Base-by-base conservation (phyloP, 495 filamentous ascomycete species). In the Xylaria scruposa region DNA sequence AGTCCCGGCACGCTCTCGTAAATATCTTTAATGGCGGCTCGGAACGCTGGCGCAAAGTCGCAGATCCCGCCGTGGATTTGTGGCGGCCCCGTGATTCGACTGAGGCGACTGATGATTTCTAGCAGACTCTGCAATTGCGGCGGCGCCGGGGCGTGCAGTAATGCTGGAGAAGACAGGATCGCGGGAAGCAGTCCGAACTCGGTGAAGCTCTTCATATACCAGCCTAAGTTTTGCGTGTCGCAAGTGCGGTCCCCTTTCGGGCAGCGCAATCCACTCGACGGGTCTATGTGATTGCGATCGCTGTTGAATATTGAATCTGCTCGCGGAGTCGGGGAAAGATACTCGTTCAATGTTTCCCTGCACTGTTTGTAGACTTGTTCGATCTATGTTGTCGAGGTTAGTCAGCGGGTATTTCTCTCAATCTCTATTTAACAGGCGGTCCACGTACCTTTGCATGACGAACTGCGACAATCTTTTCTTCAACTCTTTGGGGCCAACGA, bases 191-290 rank as follows among this genome's bases (percentile, higher is more conserved):
- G 67, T 31, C 74, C 72, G 4, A 83, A 67, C 51, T 83, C 79
- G 71, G 79, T 78, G 68, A 77, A 80, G 10, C 79, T 73, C 10
- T 81, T 76, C 79, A 85, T 79, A 49, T 82, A 70, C 82, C 82
- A 85, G 15, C 83, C 83, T 0, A 85, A 74, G 69, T 85, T 85
- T 31, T 76, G 77, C 0, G 81, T 80, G 70, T 85, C 83, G 71
- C 83, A 85, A 56, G 70, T 63, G 68, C 78, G 81, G 66, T 74
- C 76, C 15, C 77, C 76, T 68, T 76, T 77, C 9, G 80, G 79
- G 70, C 83, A 85, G 10, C 80, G 77, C 38, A 80, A 76, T 6
- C 70, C 73, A 47, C 58, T 70, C 33, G 60, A 65, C 13, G 70
- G 61, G 2, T 19, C 42, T 6, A 38, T 26, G 29, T 49, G 58